These are phyloP conservation scores for Exophiala viscosa DNA, from an alignment of 2,329 filamentous ascomycete species.

Conservation along the genomic window DNA sequence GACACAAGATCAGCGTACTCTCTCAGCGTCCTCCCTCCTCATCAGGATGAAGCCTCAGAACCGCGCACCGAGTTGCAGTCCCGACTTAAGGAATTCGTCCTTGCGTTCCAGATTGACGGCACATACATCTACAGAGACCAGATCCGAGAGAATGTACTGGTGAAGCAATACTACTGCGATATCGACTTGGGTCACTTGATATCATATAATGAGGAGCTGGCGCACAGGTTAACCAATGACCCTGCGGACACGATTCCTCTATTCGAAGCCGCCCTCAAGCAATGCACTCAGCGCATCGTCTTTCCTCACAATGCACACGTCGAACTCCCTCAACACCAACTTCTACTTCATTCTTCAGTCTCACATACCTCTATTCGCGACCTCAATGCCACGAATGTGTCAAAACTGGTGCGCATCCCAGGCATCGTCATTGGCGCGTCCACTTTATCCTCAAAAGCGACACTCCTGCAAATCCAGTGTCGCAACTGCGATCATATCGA, in stretches of 20 bases:
- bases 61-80: constrained; percentile 69
- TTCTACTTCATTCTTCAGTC: constrained; percentile 88
- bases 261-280: constrained; percentile 84
- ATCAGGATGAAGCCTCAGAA: constrained; percentile 63
- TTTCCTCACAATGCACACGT: constrained; percentile 68
- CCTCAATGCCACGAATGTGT: constrained; percentile 86
- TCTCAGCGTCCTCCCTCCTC: constrained; percentile 71
- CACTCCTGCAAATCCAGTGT: constrained; percentile 79
- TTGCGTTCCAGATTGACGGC: constrained; percentile 91
- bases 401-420: constrained; percentile 90
- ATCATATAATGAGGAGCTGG: constrained; percentile 91
- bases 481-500: constrained; percentile 74
- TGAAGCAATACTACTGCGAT: constrained; percentile 94
- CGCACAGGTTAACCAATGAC: constrained; percentile 81
- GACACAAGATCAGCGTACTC: constrained; percentile 86
- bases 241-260: constrained; percentile 90
- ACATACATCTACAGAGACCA: constrained; percentile 97
- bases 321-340: constrained; percentile 82
- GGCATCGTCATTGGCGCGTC: constrained; percentile 97
- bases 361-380: constrained; percentile 91
- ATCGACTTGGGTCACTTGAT: constrained; percentile 94
- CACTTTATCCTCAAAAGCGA: constrained; percentile 94
- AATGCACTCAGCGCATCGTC: constrained; percentile 89
- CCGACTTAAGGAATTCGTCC: constrained; percentile 82
- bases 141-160: constrained; percentile 85